Conservation (phyloP, 225 moss, liverwort and hornwort species). For the Physcomitrellopsis africana region DNA sequence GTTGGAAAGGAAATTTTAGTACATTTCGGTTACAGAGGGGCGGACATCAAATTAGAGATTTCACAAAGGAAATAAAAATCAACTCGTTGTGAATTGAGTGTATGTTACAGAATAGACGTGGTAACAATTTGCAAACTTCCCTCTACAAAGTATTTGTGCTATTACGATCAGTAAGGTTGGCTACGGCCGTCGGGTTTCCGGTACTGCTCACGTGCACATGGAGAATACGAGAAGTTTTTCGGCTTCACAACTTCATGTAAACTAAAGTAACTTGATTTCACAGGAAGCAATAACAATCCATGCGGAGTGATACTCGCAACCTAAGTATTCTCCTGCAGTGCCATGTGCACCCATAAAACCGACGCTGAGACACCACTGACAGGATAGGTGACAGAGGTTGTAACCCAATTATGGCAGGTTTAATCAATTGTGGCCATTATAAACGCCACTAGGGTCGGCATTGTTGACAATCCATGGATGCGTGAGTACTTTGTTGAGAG, state of each 20-base stretch:
- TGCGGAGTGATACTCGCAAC: too few relatives aligned
- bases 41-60: too few relatives aligned
- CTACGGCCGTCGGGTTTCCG: too few relatives aligned
- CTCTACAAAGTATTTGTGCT: not conserved
- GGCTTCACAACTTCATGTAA: too few relatives aligned
- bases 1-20: too few relatives aligned
- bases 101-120: constrained; percentile 38
- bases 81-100: constrained; percentile 35
- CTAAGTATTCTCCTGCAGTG: too few relatives aligned
- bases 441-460: constrained; percentile 63
- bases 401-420: not conserved
- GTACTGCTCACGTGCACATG: not conserved
- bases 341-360: too few relatives aligned
- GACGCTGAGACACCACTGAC: too few relatives aligned
- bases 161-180: not conserved
- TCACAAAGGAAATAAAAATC: too few relatives aligned
- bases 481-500: constrained; percentile 64
- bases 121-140: not conserved
- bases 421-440: constrained; percentile 33
- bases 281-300: too few relatives aligned
- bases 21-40: too few relatives aligned
- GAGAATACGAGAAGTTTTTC: not conserved
- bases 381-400: not conserved
- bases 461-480: constrained; percentile 91
- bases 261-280: too few relatives aligned